phyloP scores from a whole-genome alignment of 2,329 filamentous ascomycete genomes.

The Trichoderma endophyticum region DNA sequence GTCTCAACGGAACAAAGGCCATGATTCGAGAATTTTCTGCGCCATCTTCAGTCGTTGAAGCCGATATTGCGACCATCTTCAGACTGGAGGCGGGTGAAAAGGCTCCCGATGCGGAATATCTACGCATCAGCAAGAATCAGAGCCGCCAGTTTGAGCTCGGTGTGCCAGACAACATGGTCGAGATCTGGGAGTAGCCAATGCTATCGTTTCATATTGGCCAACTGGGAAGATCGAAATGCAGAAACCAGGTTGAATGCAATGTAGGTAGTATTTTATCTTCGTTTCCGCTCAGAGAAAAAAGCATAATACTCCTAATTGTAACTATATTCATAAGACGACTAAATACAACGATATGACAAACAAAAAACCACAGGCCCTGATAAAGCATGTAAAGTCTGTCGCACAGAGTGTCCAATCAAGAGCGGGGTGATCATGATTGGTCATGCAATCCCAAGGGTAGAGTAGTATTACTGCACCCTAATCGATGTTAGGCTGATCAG shows the following conservation, averaged over 20 bases:
- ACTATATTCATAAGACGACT: neutral
- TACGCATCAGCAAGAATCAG: neutral
- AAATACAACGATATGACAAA: neutral
- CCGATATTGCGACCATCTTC: neutral
- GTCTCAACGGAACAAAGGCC: neutral
- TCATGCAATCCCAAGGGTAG: neutral
- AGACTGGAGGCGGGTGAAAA: neutral
- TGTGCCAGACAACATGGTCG: neutral
- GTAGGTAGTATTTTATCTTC: neutral
- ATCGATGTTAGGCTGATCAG: neutral
- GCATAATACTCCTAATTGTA: neutral
- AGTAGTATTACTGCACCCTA: neutral
- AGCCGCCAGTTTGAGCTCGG: neutral
- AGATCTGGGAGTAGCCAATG: neutral
- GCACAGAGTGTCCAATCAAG: neutral
- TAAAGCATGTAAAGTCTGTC: neutral
- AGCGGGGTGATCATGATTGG: neutral
- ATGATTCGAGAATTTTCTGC: neutral
- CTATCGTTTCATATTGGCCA: neutral
- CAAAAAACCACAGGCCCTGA: neutral
- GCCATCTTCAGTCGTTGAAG: neutral
- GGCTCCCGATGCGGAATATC: neutral
- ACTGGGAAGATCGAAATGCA: neutral
- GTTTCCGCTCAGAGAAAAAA: neutral
- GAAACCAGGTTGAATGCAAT: neutral